Evolutionary conservation across 139 green algal species (phyloP).

Genomic region (Coccomyxa sp.): DNA sequence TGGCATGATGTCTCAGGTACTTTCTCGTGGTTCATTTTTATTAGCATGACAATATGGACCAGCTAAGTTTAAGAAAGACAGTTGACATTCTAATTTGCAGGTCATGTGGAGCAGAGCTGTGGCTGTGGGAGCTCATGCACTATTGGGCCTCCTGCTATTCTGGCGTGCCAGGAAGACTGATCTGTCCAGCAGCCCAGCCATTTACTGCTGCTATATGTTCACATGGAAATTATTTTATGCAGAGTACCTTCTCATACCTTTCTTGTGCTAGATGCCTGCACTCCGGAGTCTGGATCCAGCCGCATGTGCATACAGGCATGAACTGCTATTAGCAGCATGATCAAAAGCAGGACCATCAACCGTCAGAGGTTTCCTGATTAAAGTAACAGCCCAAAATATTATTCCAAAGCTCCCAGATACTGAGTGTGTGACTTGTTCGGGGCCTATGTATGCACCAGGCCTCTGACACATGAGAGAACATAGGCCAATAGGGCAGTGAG

Average conservation of each 20-base stretch:
- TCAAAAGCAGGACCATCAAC: no score
- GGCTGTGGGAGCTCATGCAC: slow-evolving; percentile 37
- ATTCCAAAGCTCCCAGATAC: no score
- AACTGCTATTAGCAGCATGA: no score
- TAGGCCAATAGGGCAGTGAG: no score
- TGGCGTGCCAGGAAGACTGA: slow-evolving; percentile 43
- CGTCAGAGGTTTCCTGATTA: no score
- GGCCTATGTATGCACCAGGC: no score
- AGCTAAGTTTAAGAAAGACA: neutral
- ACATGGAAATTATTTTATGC: slow-evolving; percentile 93
- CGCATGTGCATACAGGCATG: no score
- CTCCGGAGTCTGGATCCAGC: no score
- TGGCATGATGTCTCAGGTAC: slow-evolving; percentile 30
- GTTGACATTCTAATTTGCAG: neutral
- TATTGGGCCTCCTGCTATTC: slow-evolving; percentile 41
- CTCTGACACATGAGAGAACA: no score
- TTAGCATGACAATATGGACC: neutral
- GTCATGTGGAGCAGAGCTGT: slow-evolving; percentile 37
- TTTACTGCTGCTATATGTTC: slow-evolving; percentile 56
- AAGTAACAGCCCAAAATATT: no score
- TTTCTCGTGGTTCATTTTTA: neutral
- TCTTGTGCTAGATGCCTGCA: slow-evolving; percentile 47
- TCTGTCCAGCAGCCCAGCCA: slow-evolving; percentile 21
- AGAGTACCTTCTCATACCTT: slow-evolving; percentile 84
- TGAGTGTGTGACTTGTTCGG: no score